These are phyloP conservation scores for Penicillium capsulatum DNA, from an alignment of 2,329 filamentous ascomycete species.

Conservation along the genomic window DNA sequence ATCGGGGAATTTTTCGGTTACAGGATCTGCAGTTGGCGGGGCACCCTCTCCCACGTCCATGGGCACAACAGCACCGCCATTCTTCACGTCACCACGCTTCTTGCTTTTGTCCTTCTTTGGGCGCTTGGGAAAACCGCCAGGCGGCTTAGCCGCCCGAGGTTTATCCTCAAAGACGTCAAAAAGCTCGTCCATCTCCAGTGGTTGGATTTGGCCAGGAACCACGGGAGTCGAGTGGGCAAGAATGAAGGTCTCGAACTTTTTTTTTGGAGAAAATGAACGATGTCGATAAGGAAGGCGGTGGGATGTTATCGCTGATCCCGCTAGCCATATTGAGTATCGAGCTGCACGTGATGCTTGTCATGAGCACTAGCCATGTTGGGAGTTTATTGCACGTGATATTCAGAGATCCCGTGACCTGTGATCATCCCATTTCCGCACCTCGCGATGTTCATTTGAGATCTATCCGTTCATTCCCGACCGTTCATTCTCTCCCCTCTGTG, in stretches of 20 bases:
- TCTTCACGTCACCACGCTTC: conserved; percentile 80
- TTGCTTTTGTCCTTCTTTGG: conserved; percentile 62
- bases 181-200: conserved; percentile 64
- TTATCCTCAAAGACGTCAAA: conserved; percentile 77
- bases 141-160: conserved; percentile 44
- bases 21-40: conserved; percentile 13
- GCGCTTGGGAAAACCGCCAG: conserved; percentile 33
- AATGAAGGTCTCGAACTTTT: conserved; percentile 18
- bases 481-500: conserved; percentile 22
- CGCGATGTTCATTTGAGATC: conserved; percentile 21
- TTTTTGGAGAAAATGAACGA: conserved; percentile 34
- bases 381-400: conserved; percentile 1
- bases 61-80: conserved; percentile 41
- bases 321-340: too few relatives aligned
- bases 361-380: too few relatives aligned
- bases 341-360: too few relatives aligned
- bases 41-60: conserved; percentile 32
- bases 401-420: conserved; percentile 9
- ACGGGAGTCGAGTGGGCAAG: conserved; percentile 15
- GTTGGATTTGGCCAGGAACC: conserved; percentile 11
- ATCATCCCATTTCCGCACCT: conserved; percentile 23
- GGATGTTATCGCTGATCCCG: too few relatives aligned
- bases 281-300: too few relatives aligned
- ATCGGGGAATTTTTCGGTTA: too few relatives aligned
- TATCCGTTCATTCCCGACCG: conserved; percentile 24